Evolutionary conservation across 1,139 yeast genomes (phyloP).

Genomic region (Yamadazyma sp.): DNA sequence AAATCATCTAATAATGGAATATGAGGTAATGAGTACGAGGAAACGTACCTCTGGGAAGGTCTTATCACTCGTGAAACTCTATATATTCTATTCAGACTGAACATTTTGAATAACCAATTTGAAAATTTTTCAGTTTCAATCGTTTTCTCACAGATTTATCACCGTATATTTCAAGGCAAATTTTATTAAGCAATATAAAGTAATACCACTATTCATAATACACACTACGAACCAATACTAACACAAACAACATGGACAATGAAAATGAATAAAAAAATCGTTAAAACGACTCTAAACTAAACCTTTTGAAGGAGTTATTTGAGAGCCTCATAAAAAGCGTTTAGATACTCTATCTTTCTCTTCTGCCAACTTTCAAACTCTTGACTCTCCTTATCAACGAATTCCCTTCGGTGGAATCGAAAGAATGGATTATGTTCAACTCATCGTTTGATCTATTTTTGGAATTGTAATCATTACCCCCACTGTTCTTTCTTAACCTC

Average conservation of each 20-base stretch:
- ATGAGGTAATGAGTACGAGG: constrained; percentile 25
- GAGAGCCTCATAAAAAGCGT: neutral
- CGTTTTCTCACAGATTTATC: neutral
- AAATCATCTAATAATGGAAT: constrained; percentile 33
- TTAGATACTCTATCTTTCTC: constrained; percentile 16
- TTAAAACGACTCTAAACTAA: neutral
- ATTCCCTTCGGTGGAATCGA: constrained; percentile 35
- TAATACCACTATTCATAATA: constrained; percentile 10
- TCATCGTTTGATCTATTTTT: constrained; percentile 39
- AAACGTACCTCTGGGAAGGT: constrained; percentile 4
- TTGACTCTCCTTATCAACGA: constrained; percentile 80
- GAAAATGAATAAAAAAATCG: neutral
- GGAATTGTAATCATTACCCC: constrained; percentile 30
- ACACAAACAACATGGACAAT: neutral
- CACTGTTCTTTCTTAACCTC: constrained; percentile 53
- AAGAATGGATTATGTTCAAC: constrained; percentile 12
- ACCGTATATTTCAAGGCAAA: too few relatives aligned
- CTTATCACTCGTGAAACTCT: neutral
- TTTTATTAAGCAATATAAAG: constrained; percentile 7
- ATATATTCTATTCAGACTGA: neutral
- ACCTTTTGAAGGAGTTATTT: neutral
- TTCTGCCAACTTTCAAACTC: constrained; percentile 74
- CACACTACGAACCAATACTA: constrained; percentile 2
- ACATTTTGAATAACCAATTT: constrained; percentile 1
- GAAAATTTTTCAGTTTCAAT: constrained; percentile 6